These are phyloP conservation scores for Maudiozyma barnettii DNA, from an alignment of 805 yeast species.

Conservation along the genomic window DNA sequence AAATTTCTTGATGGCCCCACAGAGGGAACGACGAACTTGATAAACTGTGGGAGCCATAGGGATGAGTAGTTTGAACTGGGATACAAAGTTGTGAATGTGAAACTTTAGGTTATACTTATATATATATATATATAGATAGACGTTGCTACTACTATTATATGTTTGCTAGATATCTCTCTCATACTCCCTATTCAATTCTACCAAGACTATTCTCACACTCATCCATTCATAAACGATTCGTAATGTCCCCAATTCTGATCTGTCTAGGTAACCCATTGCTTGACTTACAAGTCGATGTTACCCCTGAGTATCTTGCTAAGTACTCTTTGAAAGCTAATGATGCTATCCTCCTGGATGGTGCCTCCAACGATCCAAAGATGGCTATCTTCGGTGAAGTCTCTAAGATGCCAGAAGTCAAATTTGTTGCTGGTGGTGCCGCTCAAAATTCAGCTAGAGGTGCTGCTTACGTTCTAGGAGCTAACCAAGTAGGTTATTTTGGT, in stretches of 20 bases:
- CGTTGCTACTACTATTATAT: background rate
- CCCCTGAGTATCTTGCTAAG: slow-evolving; percentile 58
- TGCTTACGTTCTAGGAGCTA: slow-evolving; percentile 73
- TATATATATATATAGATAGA: too few species aligned
- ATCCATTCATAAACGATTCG: too few species aligned
- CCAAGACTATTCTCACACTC: background rate
- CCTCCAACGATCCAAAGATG: slow-evolving; percentile 68
- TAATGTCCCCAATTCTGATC: slow-evolving; percentile 36
- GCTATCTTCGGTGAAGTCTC: slow-evolving; percentile 79
- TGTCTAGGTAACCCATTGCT: slow-evolving; percentile 90
- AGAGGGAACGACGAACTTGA: too few species aligned
- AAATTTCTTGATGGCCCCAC: too few species aligned
- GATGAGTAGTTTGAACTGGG: too few species aligned
- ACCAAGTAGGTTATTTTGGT: slow-evolving; percentile 88
- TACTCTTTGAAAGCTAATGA: slow-evolving; percentile 84
- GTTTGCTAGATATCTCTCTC: too few species aligned
- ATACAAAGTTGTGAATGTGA: background rate
- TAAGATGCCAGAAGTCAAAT: slow-evolving; percentile 46
- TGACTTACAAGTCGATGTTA: slow-evolving; percentile 75
- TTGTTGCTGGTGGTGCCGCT: slow-evolving; percentile 98
- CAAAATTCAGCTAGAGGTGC: slow-evolving; percentile 99
- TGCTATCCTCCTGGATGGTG: slow-evolving; percentile 59
- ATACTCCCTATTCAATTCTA: background rate
- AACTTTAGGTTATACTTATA: too few species aligned
- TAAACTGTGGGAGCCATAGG: too few species aligned